Evolutionary conservation across 768 basidiomycete species (phyloP).

Genomic region (Amanita brunnescens): DNA sequence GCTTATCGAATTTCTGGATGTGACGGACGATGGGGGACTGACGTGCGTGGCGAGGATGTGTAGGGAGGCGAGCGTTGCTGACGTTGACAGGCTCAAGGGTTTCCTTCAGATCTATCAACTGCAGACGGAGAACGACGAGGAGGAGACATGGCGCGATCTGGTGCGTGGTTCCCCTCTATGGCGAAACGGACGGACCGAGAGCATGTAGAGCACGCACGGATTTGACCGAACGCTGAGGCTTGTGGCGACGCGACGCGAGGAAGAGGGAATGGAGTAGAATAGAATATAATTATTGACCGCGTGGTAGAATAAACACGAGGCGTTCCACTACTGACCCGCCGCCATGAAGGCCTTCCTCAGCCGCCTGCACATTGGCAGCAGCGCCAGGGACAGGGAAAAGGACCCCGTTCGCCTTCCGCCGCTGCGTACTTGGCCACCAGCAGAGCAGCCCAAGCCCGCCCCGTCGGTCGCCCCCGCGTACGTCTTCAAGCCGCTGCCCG

Average conservation of each 20-base stretch:
- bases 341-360: constrained; percentile 81
- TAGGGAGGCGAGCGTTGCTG: not conserved
- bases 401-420: constrained; percentile 46
- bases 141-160: constrained; percentile 79
- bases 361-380: constrained; percentile 59
- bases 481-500: constrained; percentile 66
- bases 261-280: constrained; percentile 14
- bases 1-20: constrained; percentile 66
- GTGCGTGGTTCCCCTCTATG: no score
- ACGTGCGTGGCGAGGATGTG: constrained; percentile 35
- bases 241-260: constrained; percentile 48
- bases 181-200: no score
- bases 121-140: constrained; percentile 80
- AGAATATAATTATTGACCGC: not conserved
- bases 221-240: constrained; percentile 61
- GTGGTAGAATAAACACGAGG: constrained; percentile 3
- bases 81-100: constrained; percentile 52
- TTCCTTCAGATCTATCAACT: constrained; percentile 78
- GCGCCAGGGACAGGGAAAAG: constrained; percentile 55
- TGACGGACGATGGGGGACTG: constrained; percentile 59
- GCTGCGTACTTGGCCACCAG: constrained; percentile 62
- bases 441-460: constrained; percentile 24
- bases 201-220: constrained; percentile 66
- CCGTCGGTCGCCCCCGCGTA: constrained; percentile 37
- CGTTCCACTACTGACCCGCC: constrained; percentile 2